Evolutionary conservation across 345 rosid genomes (phyloP).

Genomic region (Moricandia moricandioides): DNA sequence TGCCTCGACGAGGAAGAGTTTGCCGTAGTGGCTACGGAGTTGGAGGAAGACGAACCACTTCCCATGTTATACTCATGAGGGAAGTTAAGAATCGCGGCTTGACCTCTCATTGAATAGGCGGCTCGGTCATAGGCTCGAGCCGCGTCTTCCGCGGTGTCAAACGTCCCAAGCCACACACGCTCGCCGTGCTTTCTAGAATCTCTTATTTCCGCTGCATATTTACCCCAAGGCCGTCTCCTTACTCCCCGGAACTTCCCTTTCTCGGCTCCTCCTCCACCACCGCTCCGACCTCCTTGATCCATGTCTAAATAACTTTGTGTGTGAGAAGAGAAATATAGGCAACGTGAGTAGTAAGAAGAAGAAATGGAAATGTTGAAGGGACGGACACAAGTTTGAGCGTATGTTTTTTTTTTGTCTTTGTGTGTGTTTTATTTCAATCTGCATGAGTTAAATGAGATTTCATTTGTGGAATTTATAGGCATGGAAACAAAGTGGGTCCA

Average conservation of each 20-base stretch:
- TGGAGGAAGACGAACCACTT: slow-evolving; percentile 17
- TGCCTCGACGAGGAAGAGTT: slow-evolving; percentile 40
- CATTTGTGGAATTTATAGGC: slow-evolving; percentile 31
- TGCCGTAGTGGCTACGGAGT: not conserved
- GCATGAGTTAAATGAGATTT: slow-evolving; percentile 30
- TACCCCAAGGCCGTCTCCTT: slow-evolving; percentile 85
- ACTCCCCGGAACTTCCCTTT: slow-evolving; percentile 64
- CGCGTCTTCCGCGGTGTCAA: slow-evolving; percentile 77
- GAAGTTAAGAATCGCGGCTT: slow-evolving; percentile 74
- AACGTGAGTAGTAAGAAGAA: slow-evolving; percentile 1
- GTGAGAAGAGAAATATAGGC: not conserved
- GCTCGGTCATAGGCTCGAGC: slow-evolving; percentile 89
- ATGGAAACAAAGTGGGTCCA: slow-evolving; percentile 24
- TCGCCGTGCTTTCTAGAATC: slow-evolving; percentile 72
- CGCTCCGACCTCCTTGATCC: slow-evolving; percentile 35
- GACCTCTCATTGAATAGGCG: slow-evolving; percentile 70
- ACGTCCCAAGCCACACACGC: slow-evolving; percentile 85
- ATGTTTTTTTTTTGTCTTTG: slow-evolving; percentile 14
- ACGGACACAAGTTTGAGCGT: slow-evolving; percentile 10
- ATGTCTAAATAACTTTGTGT: not conserved
- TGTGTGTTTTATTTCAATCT: not conserved
- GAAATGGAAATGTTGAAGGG: slow-evolving; percentile 11
- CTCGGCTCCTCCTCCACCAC: slow-evolving; percentile 36
- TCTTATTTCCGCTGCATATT: slow-evolving; percentile 82
- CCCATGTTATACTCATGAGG: slow-evolving; percentile 63